A percentile compares a stretch with the other conserved stretches of the same genome.
These are phyloP conservation scores for Penicillium sp. DNA, from an alignment of 2,329 filamentous ascomycete species.

Conservation along the genomic window DNA sequence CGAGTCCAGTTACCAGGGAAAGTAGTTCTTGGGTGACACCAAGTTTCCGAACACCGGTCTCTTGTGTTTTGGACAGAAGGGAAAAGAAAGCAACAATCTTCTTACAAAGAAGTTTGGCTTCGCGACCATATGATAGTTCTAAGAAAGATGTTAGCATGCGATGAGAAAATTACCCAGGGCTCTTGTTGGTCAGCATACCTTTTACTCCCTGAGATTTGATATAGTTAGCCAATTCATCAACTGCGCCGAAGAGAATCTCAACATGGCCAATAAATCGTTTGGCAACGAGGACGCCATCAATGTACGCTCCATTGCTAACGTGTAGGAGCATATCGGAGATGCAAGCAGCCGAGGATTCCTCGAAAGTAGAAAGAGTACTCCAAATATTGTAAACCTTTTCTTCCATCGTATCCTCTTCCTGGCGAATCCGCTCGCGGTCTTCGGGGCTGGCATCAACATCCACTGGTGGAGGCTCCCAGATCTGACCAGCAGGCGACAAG, in stretches of 20 bases:
- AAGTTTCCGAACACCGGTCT: slow-evolving; percentile 84
- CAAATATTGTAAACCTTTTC: slow-evolving; percentile 98
- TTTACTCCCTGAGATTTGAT: slow-evolving; percentile 73
- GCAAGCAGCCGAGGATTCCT: slow-evolving; percentile 95
- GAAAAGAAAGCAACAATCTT: slow-evolving; percentile 99
- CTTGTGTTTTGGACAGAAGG: slow-evolving; percentile 90
- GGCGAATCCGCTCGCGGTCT: slow-evolving; percentile 74
- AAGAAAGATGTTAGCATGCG: slow-evolving; percentile 27
- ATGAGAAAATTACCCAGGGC: background rate
- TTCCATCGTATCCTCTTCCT: slow-evolving; percentile 92
- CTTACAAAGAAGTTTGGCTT: slow-evolving; percentile 99
- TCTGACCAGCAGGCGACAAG: slow-evolving; percentile 66
- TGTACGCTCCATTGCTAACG: slow-evolving; percentile 95
- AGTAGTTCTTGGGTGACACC: slow-evolving; percentile 97
- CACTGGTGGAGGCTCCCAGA: slow-evolving; percentile 48
- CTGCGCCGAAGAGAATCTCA: slow-evolving; percentile 86
- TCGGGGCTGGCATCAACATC: slow-evolving; percentile 66
- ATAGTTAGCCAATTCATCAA: slow-evolving; percentile 79
- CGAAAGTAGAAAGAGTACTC: slow-evolving; percentile 95
- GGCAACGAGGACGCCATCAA: slow-evolving; percentile 91
- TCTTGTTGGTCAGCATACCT: slow-evolving; percentile 54
- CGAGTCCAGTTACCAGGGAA: slow-evolving; percentile 93
- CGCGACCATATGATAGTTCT: slow-evolving; percentile 88
- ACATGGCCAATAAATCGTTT: slow-evolving; percentile 97
- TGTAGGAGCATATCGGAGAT: slow-evolving; percentile 99